Percentiles rank a stretch among this genome's conserved stretches.
Conservation (phyloP, 208 protist genomes). For the Wallacemonas sp. region DNA sequence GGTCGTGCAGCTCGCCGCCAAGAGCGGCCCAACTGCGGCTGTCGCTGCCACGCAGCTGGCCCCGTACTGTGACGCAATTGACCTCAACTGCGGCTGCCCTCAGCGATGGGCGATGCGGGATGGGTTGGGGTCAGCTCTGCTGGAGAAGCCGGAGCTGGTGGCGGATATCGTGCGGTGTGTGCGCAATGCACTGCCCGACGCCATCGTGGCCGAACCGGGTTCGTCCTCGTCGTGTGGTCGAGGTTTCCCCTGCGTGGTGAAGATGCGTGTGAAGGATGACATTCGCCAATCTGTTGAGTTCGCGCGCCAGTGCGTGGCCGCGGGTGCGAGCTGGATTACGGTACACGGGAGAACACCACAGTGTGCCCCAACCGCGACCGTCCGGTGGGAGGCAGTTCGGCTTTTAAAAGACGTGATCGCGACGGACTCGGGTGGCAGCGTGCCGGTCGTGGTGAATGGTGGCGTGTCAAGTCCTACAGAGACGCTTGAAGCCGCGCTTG, state of each 20-base stretch:
- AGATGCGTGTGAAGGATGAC: constrained; percentile 83
- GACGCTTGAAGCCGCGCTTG: constrained; percentile 46
- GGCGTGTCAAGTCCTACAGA: constrained; percentile 55
- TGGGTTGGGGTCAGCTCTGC: constrained; percentile 68
- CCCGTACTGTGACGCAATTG: constrained; percentile 83
- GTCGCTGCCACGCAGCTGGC: constrained; percentile 46
- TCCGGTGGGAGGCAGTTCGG: constrained; percentile 60
- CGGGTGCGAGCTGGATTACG: constrained; percentile 79
- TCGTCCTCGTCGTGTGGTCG: neutral
- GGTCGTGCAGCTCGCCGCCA: constrained; percentile 85
- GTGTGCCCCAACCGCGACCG: constrained; percentile 48
- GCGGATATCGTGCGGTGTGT: constrained; percentile 75
- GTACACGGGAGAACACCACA: constrained; percentile 84
- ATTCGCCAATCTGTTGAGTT: constrained; percentile 79
- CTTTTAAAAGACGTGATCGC: constrained; percentile 58
- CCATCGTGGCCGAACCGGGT: neutral
- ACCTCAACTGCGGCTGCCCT: constrained; percentile 94
- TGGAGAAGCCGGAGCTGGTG: constrained; percentile 74
- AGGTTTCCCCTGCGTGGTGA: constrained; percentile 63
- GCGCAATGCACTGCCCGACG: constrained; percentile 44
- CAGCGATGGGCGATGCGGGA: constrained; percentile 90
- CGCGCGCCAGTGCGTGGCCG: constrained; percentile 73
- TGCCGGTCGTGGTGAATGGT: constrained; percentile 89
- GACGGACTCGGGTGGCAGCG: constrained; percentile 1
- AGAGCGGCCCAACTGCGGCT: constrained; percentile 56